phyloP scores from a whole-genome alignment of 2,329 filamentous ascomycete genomes.

The Leptographium wingfieldii region DNA sequence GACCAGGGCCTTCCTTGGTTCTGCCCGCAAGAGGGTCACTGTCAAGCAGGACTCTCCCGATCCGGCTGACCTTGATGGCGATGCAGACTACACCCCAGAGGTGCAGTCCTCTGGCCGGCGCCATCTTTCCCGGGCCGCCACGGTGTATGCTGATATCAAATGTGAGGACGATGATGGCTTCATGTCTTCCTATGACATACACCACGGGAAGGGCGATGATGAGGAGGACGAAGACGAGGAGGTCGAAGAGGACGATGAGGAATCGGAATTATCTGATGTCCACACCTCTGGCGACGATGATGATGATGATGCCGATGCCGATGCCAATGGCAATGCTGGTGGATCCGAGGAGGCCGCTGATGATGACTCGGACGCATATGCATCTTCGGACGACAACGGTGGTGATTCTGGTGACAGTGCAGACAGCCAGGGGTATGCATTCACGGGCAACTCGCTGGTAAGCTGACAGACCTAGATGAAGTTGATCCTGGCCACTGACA shows the following conservation, averaged over 20 bases:
- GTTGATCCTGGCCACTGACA: not conserved
- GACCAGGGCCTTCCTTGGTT: not conserved
- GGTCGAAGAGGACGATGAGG: not conserved
- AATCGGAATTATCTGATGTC: not conserved
- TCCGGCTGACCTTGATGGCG: constrained; percentile 6
- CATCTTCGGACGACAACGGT: not conserved
- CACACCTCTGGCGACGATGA: not conserved
- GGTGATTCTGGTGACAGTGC: not conserved
- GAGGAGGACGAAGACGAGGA: not conserved
- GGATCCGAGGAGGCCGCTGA: not conserved
- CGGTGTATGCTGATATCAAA: not conserved
- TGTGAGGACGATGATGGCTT: not conserved
- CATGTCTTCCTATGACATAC: not conserved
- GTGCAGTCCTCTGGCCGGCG: not conserved
- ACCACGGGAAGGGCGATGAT: not conserved
- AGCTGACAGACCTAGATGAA: not conserved
- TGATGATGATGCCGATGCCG: not conserved
- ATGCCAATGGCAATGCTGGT: not conserved
- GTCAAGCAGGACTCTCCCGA: constrained; percentile 1
- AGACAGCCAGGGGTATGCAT: not conserved
- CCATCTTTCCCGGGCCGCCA: not conserved
- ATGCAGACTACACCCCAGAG: constrained; percentile 8
- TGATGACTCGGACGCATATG: not conserved
- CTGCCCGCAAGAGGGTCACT: not conserved
- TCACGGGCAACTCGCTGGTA: not conserved